Conservation (phyloP, 306 rosid species). For the Fagus sylvatica region DNA sequence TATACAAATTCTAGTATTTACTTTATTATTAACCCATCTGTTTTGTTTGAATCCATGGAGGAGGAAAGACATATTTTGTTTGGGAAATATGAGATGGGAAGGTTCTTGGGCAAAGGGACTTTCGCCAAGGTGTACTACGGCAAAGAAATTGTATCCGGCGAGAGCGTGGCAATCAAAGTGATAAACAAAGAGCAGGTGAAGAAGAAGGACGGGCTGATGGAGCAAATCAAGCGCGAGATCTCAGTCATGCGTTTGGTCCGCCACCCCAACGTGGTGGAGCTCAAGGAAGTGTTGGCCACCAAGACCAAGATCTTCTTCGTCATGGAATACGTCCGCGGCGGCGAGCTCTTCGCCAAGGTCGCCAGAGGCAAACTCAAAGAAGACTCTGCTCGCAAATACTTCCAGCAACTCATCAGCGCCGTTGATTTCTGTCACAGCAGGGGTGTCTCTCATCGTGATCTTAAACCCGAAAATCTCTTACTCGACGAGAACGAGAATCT, state of each 20-base stretch:
- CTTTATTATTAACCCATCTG: too few species aligned
- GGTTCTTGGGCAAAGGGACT: constrained; percentile 72
- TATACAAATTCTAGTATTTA: not conserved
- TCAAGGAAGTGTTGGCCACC: constrained; percentile 78
- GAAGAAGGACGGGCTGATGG: constrained; percentile 68
- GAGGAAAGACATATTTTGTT: constrained; percentile 52
- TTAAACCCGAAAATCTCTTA: constrained; percentile 76
- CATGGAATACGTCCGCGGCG: constrained; percentile 79
- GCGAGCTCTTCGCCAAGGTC: constrained; percentile 74
- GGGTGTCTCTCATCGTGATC: constrained; percentile 75
- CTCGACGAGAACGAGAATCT: constrained; percentile 66
- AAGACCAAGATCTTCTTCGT: constrained; percentile 71
- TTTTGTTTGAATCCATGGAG: constrained; percentile 35
- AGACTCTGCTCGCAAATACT: constrained; percentile 64
- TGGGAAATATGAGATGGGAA: constrained; percentile 66
- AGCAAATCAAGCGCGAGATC: constrained; percentile 78
- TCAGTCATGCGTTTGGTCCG: constrained; percentile 64
- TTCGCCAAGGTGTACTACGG: constrained; percentile 79
- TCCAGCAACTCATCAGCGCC: constrained; percentile 74
- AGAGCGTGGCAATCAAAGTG: constrained; percentile 73
- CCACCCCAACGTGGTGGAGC: constrained; percentile 72
- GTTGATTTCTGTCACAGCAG: constrained; percentile 83
- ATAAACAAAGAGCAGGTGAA: constrained; percentile 64
- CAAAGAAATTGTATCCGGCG: constrained; percentile 45
- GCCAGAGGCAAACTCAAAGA: constrained; percentile 62